These are phyloP conservation scores for Trametes hirsuta DNA, from an alignment of 1,284 basidiomycete genomes.

Conservation along the genomic window DNA sequence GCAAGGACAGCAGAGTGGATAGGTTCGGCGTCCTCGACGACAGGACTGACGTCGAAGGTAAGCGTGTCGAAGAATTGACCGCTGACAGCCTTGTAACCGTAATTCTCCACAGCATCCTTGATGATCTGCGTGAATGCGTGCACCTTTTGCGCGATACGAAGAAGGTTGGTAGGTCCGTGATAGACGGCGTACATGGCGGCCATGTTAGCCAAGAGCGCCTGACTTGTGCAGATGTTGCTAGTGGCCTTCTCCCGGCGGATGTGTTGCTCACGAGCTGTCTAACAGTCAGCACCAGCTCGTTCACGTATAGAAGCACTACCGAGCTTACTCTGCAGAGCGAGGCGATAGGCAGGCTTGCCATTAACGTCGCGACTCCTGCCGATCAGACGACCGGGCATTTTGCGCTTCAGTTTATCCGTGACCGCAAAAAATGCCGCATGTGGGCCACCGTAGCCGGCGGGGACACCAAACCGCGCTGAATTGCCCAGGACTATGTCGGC, in stretches of 20 bases:
- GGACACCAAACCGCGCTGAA: slow-evolving; percentile 94
- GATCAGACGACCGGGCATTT: slow-evolving; percentile 96
- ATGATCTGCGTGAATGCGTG: slow-evolving; percentile 89
- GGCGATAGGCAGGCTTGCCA: slow-evolving; percentile 88
- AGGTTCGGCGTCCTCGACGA: slow-evolving; percentile 59
- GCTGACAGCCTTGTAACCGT: slow-evolving; percentile 75
- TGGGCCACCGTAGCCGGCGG: slow-evolving; percentile 89
- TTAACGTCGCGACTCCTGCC: slow-evolving; percentile 86
- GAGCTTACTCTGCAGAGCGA: slow-evolving; percentile 89
- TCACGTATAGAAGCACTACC: not conserved
- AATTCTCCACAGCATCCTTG: slow-evolving; percentile 65
- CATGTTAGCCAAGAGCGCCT: slow-evolving; percentile 96
- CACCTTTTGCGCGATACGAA: slow-evolving; percentile 87
- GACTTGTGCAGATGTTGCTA: slow-evolving; percentile 92
- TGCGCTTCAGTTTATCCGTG: slow-evolving; percentile 91
- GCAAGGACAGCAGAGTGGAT: slow-evolving; percentile 75
- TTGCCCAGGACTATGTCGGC: slow-evolving; percentile 97
- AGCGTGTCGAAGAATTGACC: slow-evolving; percentile 91
- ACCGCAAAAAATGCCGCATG: slow-evolving; percentile 97
- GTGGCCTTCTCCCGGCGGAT: slow-evolving; percentile 96
- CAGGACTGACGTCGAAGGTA: slow-evolving; percentile 78
- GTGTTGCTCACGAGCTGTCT: slow-evolving; percentile 89
- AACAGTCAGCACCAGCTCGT: not conserved
- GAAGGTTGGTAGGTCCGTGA: slow-evolving; percentile 90
- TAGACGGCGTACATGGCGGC: slow-evolving; percentile 98